Evolutionary conservation across 345 rosid species (phyloP).

Genomic region (Odontarrhena argentea): DNA sequence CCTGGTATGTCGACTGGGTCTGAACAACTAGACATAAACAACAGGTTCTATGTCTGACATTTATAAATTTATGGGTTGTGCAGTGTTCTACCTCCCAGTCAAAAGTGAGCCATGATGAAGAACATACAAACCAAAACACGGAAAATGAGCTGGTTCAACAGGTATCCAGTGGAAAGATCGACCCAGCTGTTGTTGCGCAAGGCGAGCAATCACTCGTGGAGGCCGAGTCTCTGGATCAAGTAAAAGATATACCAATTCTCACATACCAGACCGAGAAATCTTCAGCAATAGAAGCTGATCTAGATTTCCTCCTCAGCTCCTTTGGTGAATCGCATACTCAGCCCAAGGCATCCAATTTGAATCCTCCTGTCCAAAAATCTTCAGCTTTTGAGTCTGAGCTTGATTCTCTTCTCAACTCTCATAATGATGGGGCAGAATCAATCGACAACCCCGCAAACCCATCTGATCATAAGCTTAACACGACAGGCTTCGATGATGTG

Average conservation of each 20-base stretch:
- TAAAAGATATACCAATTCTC: slow-evolving; percentile 27
- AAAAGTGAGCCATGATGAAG: slow-evolving; percentile 25
- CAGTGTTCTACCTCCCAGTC: slow-evolving; percentile 41
- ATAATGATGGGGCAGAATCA: background rate
- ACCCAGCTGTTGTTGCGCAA: background rate
- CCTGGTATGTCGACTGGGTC: slow-evolving; percentile 46
- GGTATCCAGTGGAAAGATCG: slow-evolving; percentile 31
- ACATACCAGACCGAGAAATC: slow-evolving; percentile 36
- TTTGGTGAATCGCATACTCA: slow-evolving; percentile 40
- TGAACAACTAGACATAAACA: background rate
- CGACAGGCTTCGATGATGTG: slow-evolving; percentile 42
- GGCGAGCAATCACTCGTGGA: slow-evolving; percentile 23
- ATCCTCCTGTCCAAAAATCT: background rate
- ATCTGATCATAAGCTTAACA: slow-evolving; percentile 16
- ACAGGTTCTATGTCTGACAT: slow-evolving; percentile 18
- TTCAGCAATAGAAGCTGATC: slow-evolving; percentile 57
- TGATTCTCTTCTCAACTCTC: slow-evolving; percentile 33
- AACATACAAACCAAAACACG: slow-evolving; percentile 18
- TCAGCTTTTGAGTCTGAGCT: slow-evolving; percentile 36
- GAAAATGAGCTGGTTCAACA: slow-evolving; percentile 35
- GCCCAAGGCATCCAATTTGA: slow-evolving; percentile 9
- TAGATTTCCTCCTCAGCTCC: slow-evolving; percentile 70
- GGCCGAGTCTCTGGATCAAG: slow-evolving; percentile 29
- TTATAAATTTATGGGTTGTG: slow-evolving; percentile 23
- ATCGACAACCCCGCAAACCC: slow-evolving; percentile 4